Conservation (phyloP, 2,329 filamentous ascomycete genomes). For the Colletotrichum salicis region DNA sequence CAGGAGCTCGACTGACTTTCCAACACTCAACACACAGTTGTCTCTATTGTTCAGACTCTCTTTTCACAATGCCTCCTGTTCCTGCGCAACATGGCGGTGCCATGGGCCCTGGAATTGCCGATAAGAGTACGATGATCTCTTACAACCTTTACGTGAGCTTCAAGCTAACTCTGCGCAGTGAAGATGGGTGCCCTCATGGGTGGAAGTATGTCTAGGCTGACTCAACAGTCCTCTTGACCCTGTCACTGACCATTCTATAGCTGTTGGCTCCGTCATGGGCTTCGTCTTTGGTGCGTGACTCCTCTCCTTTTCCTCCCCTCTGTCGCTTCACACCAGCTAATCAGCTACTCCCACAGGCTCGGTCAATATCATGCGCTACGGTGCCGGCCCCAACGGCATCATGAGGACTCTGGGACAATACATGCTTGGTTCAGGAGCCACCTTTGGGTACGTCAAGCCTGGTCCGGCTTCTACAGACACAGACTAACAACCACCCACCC, state of each 20-base stretch:
- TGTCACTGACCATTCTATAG: constrained; percentile 61
- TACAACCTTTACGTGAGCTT: neutral
- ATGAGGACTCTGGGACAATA: constrained; percentile 95
- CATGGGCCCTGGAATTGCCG: constrained; percentile 63
- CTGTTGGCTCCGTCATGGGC: constrained; percentile 94
- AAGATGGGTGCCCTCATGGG: constrained; percentile 99
- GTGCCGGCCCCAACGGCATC: constrained; percentile 91
- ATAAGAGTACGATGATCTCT: constrained; percentile 59
- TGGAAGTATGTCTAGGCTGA: constrained; percentile 76
- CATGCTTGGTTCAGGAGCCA: constrained; percentile 94
- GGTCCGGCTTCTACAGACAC: neutral
- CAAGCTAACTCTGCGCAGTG: constrained; percentile 63
- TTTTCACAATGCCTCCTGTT: constrained; percentile 53
- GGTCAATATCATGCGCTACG: constrained; percentile 94
- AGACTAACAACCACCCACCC: constrained; percentile 42
- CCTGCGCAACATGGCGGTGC: constrained; percentile 47
- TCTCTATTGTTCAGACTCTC: no score
- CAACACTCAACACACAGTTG: neutral
- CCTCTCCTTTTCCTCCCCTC: constrained; percentile 3
- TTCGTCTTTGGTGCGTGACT: constrained; percentile 87
- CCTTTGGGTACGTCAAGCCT: constrained; percentile 79
- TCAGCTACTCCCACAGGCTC: constrained; percentile 66
- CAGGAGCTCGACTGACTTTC: neutral
- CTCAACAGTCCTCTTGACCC: neutral
- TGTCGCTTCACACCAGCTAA: constrained; percentile 1